Evolutionary conservation across 2,329 filamentous ascomycete species (phyloP).

Genomic region (Alternaria conjuncta): DNA sequence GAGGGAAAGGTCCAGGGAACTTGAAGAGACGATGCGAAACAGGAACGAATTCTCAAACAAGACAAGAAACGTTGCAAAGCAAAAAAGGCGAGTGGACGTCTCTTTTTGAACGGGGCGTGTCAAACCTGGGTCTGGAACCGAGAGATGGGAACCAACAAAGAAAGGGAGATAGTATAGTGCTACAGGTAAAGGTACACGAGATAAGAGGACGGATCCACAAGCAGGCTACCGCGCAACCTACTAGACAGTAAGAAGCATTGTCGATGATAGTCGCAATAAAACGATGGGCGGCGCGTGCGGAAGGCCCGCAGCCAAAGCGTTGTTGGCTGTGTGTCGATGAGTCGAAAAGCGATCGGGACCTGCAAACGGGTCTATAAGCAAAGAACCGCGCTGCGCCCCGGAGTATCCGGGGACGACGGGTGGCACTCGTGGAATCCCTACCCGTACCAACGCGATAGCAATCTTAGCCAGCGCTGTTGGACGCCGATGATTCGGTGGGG

Average conservation of each 20-base stretch:
- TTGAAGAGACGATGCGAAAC: slow-evolving; percentile 13
- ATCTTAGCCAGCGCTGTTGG: slow-evolving; percentile 14
- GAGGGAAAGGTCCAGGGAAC: slow-evolving; percentile 16
- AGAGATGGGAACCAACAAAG: slow-evolving; percentile 10
- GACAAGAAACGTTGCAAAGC: background rate
- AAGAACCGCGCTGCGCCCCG: slow-evolving; percentile 8
- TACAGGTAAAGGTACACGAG: slow-evolving; percentile 23
- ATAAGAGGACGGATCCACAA: slow-evolving; percentile 12
- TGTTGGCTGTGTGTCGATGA: slow-evolving; percentile 9
- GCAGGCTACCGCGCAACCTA: slow-evolving; percentile 16
- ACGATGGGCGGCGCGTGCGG: slow-evolving; percentile 18
- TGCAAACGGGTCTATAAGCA: slow-evolving; percentile 24
- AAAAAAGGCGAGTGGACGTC: background rate
- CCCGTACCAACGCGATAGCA: slow-evolving; percentile 5
- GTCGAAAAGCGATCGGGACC: slow-evolving; percentile 20
- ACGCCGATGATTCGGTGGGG: slow-evolving; percentile 23
- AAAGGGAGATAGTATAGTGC: slow-evolving; percentile 15
- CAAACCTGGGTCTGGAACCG: slow-evolving; percentile 7
- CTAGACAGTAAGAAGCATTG: slow-evolving; percentile 19
- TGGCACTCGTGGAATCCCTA: slow-evolving; percentile 19
- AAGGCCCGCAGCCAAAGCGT: slow-evolving; percentile 21
- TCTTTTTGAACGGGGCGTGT: background rate
- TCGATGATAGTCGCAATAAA: slow-evolving; percentile 4
- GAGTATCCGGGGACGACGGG: slow-evolving; percentile 14
- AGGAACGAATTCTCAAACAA: slow-evolving; percentile 5